phyloP scores from a whole-genome alignment of 257 asterid species.

The Nyctanthes arbortristis region DNA sequence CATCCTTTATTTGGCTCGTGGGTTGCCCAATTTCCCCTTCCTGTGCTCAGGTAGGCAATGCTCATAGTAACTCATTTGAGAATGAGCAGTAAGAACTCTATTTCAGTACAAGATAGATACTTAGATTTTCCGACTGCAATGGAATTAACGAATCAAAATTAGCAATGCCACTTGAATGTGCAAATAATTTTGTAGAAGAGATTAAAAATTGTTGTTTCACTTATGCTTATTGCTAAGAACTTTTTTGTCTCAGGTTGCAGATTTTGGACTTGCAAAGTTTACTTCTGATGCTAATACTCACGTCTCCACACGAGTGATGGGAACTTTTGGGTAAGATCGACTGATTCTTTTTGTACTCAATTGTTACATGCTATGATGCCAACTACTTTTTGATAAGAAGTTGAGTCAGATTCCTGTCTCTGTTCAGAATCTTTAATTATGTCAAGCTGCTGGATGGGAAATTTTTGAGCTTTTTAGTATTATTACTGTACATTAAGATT shows the following conservation, averaged over 20 bases:
- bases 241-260: slow-evolving; percentile 76
- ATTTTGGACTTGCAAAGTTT: slow-evolving; percentile 88
- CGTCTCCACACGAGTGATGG: slow-evolving; percentile 94
- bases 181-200: slow-evolving; percentile 17
- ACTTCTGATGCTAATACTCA: slow-evolving; percentile 75
- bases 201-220: slow-evolving; percentile 5
- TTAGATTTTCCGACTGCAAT: not conserved
- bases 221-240: slow-evolving; percentile 18
- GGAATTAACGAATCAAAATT: not conserved
- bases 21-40: not conserved
- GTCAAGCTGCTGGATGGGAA: not conserved
- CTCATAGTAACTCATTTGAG: not conserved
- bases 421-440: not conserved
- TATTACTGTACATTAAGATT: slow-evolving; percentile 2
- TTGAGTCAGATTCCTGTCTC: not conserved
- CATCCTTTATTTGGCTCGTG: too few species aligned
- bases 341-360: not conserved
- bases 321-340: slow-evolving; percentile 78
- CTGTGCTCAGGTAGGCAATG: not conserved
- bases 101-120: not conserved
- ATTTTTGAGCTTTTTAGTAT: too few species aligned
- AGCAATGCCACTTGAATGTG: not conserved
- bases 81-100: slow-evolving; percentile 1
- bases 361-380: not conserved
- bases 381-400: too few species aligned